phyloP scores from a whole-genome alignment of 2,329 filamentous ascomycete genomes.

The Fusarium sublunatum region DNA sequence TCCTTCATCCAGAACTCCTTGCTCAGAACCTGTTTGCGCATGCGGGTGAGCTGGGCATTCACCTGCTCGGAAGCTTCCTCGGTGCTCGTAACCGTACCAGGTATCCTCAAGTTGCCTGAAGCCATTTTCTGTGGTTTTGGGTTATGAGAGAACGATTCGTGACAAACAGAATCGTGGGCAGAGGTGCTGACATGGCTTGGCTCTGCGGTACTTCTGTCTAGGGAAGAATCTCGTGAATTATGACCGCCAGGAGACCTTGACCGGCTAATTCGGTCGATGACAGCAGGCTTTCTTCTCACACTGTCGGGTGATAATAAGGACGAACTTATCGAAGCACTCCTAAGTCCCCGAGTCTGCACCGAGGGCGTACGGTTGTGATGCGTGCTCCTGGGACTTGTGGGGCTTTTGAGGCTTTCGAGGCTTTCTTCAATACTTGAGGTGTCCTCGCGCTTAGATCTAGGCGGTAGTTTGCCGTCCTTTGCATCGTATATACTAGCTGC shows the following conservation, averaged over 20 bases:
- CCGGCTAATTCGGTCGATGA: slow-evolving; percentile 67
- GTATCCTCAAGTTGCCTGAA: slow-evolving; percentile 62
- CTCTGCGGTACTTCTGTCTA: slow-evolving; percentile 67
- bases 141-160: slow-evolving; percentile 65
- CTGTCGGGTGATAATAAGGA: slow-evolving; percentile 54
- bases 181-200: slow-evolving; percentile 68
- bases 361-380: slow-evolving; percentile 48
- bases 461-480: slow-evolving; percentile 51
- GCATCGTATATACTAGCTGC: slow-evolving; percentile 54
- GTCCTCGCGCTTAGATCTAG: slow-evolving; percentile 56
- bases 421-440: slow-evolving; percentile 59
- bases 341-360: slow-evolving; percentile 52
- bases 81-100: slow-evolving; percentile 64
- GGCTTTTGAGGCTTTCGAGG: slow-evolving; percentile 59
- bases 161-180: slow-evolving; percentile 67
- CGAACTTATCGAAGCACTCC: slow-evolving; percentile 51
- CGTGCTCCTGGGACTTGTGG: slow-evolving; percentile 57
- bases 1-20: slow-evolving; percentile 99
- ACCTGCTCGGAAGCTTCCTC: slow-evolving; percentile 69
- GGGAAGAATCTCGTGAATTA: slow-evolving; percentile 68
- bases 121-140: slow-evolving; percentile 58
- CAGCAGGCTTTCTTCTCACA: slow-evolving; percentile 58
- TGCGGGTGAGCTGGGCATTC: slow-evolving; percentile 72
- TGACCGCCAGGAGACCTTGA: slow-evolving; percentile 56
- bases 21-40: slow-evolving; percentile 88